Evolutionary conservation across 2,329 filamentous ascomycete genomes (phyloP).

Genomic region (Colletotrichum sp.): DNA sequence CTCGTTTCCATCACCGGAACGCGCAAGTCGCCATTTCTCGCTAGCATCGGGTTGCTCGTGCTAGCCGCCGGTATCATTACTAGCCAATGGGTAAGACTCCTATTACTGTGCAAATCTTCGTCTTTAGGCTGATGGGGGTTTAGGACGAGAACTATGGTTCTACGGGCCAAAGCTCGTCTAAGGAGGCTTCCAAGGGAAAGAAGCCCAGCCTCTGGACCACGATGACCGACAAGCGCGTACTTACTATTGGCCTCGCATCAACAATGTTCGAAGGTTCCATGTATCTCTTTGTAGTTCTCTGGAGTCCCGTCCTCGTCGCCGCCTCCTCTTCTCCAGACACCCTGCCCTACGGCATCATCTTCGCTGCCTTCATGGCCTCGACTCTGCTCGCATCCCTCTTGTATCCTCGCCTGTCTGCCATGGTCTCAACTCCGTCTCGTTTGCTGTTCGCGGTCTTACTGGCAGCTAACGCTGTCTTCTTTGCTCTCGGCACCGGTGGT

Average conservation of each 20-base stretch:
- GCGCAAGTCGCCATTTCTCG: constrained; percentile 53
- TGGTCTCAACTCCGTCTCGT: constrained; percentile 11
- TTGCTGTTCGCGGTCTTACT: constrained; percentile 43
- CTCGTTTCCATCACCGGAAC: constrained; percentile 51
- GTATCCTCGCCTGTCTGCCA: constrained; percentile 36
- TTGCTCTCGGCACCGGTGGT: constrained; percentile 32
- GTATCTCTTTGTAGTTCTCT: constrained; percentile 67
- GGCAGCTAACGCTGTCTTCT: constrained; percentile 38
- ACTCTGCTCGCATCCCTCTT: constrained; percentile 64
- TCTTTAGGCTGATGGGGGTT: neutral
- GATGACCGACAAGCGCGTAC: constrained; percentile 48
- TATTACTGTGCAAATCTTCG: neutral
- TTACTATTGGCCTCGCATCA: constrained; percentile 54
- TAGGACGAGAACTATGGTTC: constrained; percentile 57
- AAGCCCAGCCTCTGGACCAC: constrained; percentile 24
- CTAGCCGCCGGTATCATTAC: constrained; percentile 49
- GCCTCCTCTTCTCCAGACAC: constrained; percentile 27
- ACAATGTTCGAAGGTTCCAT: constrained; percentile 64
- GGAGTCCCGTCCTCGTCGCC: constrained; percentile 54
- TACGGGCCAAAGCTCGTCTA: constrained; percentile 15
- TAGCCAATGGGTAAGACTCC: constrained; percentile 45
- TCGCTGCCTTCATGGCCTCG: constrained; percentile 62
- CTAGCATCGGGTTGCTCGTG: constrained; percentile 40
- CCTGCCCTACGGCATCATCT: constrained; percentile 56
- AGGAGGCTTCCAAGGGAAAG: neutral